phyloP scores from a whole-genome alignment of 2,329 filamentous ascomycete species.

The Xylariaceae sp. region DNA sequence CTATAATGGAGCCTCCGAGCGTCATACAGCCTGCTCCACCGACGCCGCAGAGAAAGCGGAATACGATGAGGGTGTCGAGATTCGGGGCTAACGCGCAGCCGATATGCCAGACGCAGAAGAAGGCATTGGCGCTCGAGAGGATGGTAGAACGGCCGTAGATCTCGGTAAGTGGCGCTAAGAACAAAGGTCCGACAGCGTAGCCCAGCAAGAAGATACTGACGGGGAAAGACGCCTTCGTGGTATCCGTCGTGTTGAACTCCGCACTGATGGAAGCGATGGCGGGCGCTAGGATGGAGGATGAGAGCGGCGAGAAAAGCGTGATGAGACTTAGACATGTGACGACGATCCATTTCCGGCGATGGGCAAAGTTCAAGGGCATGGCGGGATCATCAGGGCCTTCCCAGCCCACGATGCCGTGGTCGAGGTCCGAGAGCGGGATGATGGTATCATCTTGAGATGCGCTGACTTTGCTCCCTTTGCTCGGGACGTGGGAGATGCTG shows the following conservation, averaged over 20 bases:
- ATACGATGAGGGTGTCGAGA: conserved; percentile 51
- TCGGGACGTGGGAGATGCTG: conserved; percentile 26
- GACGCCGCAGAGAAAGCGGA: conserved; percentile 54
- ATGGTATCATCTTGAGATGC: conserved; percentile 29
- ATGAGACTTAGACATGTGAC: conserved; percentile 53
- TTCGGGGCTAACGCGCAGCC: conserved; percentile 56
- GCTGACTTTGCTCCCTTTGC: conserved; percentile 25
- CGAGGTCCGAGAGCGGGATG: conserved; percentile 48
- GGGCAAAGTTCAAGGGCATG: conserved; percentile 55
- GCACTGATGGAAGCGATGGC: conserved; percentile 40
- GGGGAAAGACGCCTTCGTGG: conserved; percentile 45
- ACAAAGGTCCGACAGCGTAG: conserved; percentile 52
- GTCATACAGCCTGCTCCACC: conserved; percentile 52
- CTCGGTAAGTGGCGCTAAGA: conserved; percentile 56
- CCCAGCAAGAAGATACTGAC: conserved; percentile 59
- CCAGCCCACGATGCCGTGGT: conserved; percentile 54
- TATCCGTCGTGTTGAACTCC: conserved; percentile 41
- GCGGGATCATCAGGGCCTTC: conserved; percentile 52
- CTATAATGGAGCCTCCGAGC: conserved; percentile 50
- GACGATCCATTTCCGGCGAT: conserved; percentile 52
- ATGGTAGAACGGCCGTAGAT: conserved; percentile 58
- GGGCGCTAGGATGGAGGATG: conserved; percentile 55
- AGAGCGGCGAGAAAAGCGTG: conserved; percentile 61
- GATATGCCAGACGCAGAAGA: conserved; percentile 59
- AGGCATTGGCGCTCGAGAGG: conserved; percentile 50